A percentile compares a stretch with the other conserved stretches of the same genome.
Evolutionary conservation across 352 stramenopile genomes (phyloP).

Genomic region (Globisporangium radiosum): DNA sequence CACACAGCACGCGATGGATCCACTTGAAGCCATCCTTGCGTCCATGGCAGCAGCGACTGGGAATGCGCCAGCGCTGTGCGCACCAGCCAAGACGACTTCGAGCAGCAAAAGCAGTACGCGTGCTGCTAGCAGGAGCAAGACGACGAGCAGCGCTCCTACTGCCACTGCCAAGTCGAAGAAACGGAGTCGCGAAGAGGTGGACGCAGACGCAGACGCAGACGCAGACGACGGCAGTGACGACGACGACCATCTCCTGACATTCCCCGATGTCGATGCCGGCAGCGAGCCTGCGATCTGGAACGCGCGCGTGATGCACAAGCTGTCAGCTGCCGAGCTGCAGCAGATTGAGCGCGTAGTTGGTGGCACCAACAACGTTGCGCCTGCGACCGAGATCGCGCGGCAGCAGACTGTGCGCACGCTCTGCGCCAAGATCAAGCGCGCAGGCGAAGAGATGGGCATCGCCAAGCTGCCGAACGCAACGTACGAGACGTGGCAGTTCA

Average conservation of each 20-base stretch:
- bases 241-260: conserved; percentile 8
- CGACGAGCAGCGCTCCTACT: too few relatives aligned
- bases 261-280: background rate
- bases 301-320: conserved; percentile 31
- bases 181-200: conserved; percentile 15
- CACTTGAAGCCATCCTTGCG: conserved; percentile 70
- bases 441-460: conserved; percentile 70
- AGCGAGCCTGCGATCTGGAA: conserved; percentile 16
- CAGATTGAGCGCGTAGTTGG: background rate
- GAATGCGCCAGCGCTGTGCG: conserved; percentile 27
- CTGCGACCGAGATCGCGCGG: conserved; percentile 55
- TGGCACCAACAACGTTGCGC: conserved; percentile 17
- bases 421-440: conserved; percentile 59
- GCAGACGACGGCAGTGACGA: conserved; percentile 3
- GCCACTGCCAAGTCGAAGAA: too few relatives aligned
- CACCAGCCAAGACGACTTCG: background rate
- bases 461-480: conserved; percentile 2
- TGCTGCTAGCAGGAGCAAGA: too few relatives aligned
- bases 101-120: background rate
- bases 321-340: conserved; percentile 16
- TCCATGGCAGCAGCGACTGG: conserved; percentile 74
- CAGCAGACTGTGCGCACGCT: conserved; percentile 64
- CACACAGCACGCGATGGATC: conserved; percentile 19
- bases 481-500: background rate
- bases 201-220: conserved; percentile 9